Percentiles rank a stretch among this genome's conserved stretches.
phyloP scores from a whole-genome alignment of 306 rosid species.

The Gastrolobium bilobum region DNA sequence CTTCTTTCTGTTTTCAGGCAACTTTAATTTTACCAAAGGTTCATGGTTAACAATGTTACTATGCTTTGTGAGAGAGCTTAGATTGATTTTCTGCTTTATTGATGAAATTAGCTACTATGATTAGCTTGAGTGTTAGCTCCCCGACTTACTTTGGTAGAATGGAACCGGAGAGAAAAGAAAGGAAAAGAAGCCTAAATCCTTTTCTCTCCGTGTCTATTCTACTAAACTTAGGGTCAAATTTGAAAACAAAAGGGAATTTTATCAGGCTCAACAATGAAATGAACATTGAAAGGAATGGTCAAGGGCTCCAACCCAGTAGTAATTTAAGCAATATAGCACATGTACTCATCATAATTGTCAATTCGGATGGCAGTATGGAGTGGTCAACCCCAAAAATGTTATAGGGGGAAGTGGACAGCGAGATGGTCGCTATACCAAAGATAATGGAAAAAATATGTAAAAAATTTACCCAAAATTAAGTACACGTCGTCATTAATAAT shows the following conservation, averaged over 20 bases:
- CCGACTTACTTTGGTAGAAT: neutral
- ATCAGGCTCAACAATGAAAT: slow-evolving; percentile 6
- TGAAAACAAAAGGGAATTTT: neutral
- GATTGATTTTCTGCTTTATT: slow-evolving; percentile 29
- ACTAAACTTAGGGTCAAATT: slow-evolving; percentile 1
- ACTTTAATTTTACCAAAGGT: neutral
- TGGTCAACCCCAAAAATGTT: too few relatives aligned
- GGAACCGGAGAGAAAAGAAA: neutral
- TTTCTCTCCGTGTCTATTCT: neutral
- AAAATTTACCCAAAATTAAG: too few relatives aligned
- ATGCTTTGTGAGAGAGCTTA: slow-evolving; percentile 16
- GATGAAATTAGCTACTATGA: neutral
- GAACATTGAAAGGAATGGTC: neutral
- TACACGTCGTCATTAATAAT: too few relatives aligned
- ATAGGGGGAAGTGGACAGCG: too few relatives aligned
- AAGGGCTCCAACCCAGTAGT: neutral
- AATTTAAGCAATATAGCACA: neutral
- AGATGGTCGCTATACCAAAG: too few relatives aligned
- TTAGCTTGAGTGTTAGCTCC: slow-evolving; percentile 22
- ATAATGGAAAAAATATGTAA: too few relatives aligned
- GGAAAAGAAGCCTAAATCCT: neutral
- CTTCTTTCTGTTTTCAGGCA: neutral
- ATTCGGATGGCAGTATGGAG: too few relatives aligned
- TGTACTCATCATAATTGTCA: neutral
- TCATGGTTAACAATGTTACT: neutral